Evolutionary conservation across 441 rosid genomes (phyloP).

Genomic region (Codiaeum variegatum): DNA sequence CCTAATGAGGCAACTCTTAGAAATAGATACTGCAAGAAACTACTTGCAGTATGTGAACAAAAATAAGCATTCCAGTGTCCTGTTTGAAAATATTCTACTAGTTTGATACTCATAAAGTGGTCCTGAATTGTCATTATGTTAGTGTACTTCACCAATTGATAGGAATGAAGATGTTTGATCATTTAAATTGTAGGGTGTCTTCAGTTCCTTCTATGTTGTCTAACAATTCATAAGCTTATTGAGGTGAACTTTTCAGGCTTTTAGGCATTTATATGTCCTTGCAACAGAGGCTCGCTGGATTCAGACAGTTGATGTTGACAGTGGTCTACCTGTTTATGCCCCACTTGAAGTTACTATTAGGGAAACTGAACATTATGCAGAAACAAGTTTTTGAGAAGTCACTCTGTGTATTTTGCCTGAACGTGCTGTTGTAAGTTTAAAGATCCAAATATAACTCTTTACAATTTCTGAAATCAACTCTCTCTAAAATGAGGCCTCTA

Average conservation of each 20-base stretch:
- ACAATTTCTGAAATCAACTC: neutral
- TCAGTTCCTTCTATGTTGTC: slow-evolving; percentile 12
- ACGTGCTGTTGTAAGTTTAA: slow-evolving; percentile 77
- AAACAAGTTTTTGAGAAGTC: slow-evolving; percentile 84
- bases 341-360: slow-evolving; percentile 82
- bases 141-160: slow-evolving; percentile 2
- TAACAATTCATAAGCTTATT: slow-evolving; percentile 14
- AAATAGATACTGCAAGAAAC: slow-evolving; percentile 7
- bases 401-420: slow-evolving; percentile 96
- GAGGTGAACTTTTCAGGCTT: slow-evolving; percentile 59
- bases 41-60: neutral
- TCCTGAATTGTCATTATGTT: slow-evolving; percentile 4
- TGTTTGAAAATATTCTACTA: neutral
- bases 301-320: slow-evolving; percentile 96
- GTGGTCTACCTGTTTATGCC: slow-evolving; percentile 87
- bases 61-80: neutral
- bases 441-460: neutral
- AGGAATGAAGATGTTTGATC: neutral
- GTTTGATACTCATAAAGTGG: neutral
- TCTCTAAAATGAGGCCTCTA: neutral
- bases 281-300: slow-evolving; percentile 97
- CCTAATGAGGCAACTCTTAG: slow-evolving; percentile 1
- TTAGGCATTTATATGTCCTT: slow-evolving; percentile 95
- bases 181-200: neutral
- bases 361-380: slow-evolving; percentile 84